Percentiles rank a stretch among this genome's conserved stretches.
phyloP scores from a whole-genome alignment of 208 protist genomes.

The Acanthamoeba healyi region DNA sequence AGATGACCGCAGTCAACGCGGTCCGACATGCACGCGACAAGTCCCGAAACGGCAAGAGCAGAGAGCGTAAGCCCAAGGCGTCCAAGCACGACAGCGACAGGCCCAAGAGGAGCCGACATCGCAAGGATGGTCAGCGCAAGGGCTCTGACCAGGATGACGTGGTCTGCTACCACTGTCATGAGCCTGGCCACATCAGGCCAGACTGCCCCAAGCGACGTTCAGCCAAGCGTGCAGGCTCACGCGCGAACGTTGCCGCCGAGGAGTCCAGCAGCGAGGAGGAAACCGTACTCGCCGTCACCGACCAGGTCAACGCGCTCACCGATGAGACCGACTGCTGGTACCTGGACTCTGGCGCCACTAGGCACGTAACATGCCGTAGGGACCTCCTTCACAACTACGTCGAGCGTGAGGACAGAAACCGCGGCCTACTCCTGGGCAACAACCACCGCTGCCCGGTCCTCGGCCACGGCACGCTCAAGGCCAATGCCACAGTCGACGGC shows the following conservation, averaged over 20 bases:
- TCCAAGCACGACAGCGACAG: neutral
- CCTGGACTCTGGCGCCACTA: neutral
- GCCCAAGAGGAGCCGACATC: neutral
- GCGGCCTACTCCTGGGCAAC: neutral
- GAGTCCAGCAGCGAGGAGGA: neutral
- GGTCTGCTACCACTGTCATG: neutral
- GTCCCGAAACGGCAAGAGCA: neutral
- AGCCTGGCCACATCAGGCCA: neutral
- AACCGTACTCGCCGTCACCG: neutral
- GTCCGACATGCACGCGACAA: neutral
- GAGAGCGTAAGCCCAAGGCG: neutral
- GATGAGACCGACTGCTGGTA: neutral
- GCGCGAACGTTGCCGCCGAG: neutral
- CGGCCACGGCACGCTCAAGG: neutral
- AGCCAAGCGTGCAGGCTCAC: neutral
- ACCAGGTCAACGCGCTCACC: neutral
- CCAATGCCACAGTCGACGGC: neutral
- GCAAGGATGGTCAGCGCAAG: neutral
- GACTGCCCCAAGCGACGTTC: neutral
- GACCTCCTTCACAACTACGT: slow-evolving; percentile 3
- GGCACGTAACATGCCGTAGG: neutral
- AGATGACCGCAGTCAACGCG: too few relatives aligned
- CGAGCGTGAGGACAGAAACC: neutral
- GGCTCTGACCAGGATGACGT: neutral
- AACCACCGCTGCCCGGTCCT: neutral